phyloP scores from a whole-genome alignment of 1,139 yeast species.

The Pichia terricola region DNA sequence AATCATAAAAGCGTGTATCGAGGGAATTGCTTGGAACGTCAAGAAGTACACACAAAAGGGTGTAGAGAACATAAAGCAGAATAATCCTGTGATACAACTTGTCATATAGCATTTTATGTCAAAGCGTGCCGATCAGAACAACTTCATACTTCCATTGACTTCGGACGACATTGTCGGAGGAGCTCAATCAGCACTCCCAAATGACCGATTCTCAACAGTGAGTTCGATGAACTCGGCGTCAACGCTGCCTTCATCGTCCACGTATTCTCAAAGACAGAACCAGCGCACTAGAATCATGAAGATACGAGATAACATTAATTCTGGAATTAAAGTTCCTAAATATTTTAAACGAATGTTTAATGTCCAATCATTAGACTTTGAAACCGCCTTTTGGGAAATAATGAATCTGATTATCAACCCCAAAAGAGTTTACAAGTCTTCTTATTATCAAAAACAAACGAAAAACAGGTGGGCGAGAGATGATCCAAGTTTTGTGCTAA shows the following conservation, averaged over 20 bases:
- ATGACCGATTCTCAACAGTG: slow-evolving; percentile 15
- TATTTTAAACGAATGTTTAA: slow-evolving; percentile 45
- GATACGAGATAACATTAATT: slow-evolving; percentile 17
- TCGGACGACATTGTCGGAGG: slow-evolving; percentile 13
- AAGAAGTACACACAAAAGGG: too few species aligned
- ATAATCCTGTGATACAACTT: too few species aligned
- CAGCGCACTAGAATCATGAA: slow-evolving; percentile 16
- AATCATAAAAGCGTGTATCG: too few species aligned
- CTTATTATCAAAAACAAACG: slow-evolving; percentile 69
- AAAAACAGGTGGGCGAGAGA: slow-evolving; percentile 75
- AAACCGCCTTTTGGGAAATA: slow-evolving; percentile 89
- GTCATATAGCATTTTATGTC: background rate
- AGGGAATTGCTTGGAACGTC: too few species aligned
- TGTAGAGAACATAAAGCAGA: too few species aligned
- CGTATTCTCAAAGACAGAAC: slow-evolving; percentile 21
- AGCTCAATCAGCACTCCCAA: background rate
- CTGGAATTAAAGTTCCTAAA: slow-evolving; percentile 28
- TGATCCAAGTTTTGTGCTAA: slow-evolving; percentile 79
- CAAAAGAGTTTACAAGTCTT: slow-evolving; percentile 68
- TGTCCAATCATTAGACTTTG: slow-evolving; percentile 81
- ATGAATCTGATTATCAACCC: slow-evolving; percentile 66
- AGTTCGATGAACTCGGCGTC: slow-evolving; percentile 21
- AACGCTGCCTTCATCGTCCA: slow-evolving; percentile 19
- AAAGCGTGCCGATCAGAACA: too few species aligned
- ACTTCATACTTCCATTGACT: slow-evolving; percentile 8